Evolutionary conservation across 768 basidiomycete species (phyloP).

Genomic region (Boletus reticuloceps): DNA sequence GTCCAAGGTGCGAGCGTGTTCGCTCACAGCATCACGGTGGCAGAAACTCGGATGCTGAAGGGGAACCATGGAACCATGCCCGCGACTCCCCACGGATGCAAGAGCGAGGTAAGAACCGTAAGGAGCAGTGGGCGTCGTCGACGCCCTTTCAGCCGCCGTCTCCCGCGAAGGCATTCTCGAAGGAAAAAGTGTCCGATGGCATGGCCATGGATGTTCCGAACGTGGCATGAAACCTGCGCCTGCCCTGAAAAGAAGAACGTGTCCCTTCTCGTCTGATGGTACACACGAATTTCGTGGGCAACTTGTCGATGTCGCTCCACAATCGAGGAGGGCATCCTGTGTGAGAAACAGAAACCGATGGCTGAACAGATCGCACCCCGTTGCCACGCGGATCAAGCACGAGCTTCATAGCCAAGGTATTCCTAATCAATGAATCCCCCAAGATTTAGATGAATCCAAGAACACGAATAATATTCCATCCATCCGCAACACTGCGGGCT

Average conservation of each 20-base stretch:
- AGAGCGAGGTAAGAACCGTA: background rate
- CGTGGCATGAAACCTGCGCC: background rate
- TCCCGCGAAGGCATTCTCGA: constrained; percentile 16
- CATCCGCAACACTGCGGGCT: constrained; percentile 22
- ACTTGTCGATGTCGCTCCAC: background rate
- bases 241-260: background rate
- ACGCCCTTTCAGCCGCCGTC: background rate
- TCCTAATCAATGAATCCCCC: background rate
- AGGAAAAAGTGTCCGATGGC: background rate
- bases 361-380: constrained; percentile 2
- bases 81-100: too few relatives aligned
- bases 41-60: too few relatives aligned
- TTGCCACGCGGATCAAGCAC: constrained; percentile 16
- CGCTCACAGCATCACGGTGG: background rate
- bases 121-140: background rate
- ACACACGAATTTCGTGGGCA: constrained; percentile 8
- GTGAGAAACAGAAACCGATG: background rate
- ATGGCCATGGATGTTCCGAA: background rate
- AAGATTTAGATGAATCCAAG: constrained; percentile 16
- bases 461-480: constrained; percentile 33
- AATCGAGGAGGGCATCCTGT: background rate
- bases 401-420: constrained; percentile 6
- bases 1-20: background rate
- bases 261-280: constrained; percentile 8
- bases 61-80: background rate